Evolutionary conservation across 257 asterid species (phyloP), one percentile per base, ranked within the genome.

Genomic region (Coffea eugenioides): DNA sequence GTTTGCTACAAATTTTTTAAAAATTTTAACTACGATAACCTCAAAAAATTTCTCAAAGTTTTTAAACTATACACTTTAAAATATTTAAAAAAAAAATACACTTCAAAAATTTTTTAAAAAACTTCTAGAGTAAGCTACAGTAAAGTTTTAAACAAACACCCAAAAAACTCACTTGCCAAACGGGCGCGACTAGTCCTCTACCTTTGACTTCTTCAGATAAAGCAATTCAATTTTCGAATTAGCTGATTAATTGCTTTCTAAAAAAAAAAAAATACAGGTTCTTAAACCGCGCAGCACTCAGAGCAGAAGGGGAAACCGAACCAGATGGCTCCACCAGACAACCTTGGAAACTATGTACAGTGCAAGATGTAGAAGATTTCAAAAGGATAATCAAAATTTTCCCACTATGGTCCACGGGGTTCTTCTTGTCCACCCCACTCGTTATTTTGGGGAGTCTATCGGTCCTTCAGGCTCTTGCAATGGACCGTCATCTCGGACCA

Each of bases 351-450:
- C 64, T 67, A 52, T 85, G 90, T 69, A 87, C 90, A 34, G 89
- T 92, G 13, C 86, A 87, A 48, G 84, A 92, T 85, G 92, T 93
- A 1, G 97, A 92, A 79, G 93, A 88, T 48, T 84, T 92, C 79
- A 92, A 92, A 83, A 80, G 80, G 80, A 84, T 92, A 16, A 84
- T 90, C 46, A 92, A 82, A 79, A 85, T 93, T 62, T 78, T 88
- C 14, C 97, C 97, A 0, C 80, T 92, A 2, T 92, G 97, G 97
- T 87, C 94, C 0, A 89, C 91, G 18, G 94, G 98, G 2, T 39
- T 93, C 39, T 86, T 90, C 74, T 74, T 93, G 45, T 83, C 91
- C 86, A 89, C 82, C 45, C 98, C 95, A 4, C 62, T 92, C 39
- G 96, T 88, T 77, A 83, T 93, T 76, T 97, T 89, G 49, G 56